These are phyloP conservation scores for Chrysophaeum taylorii DNA, from an alignment of 352 stramenopile species.

Conservation along the genomic window DNA sequence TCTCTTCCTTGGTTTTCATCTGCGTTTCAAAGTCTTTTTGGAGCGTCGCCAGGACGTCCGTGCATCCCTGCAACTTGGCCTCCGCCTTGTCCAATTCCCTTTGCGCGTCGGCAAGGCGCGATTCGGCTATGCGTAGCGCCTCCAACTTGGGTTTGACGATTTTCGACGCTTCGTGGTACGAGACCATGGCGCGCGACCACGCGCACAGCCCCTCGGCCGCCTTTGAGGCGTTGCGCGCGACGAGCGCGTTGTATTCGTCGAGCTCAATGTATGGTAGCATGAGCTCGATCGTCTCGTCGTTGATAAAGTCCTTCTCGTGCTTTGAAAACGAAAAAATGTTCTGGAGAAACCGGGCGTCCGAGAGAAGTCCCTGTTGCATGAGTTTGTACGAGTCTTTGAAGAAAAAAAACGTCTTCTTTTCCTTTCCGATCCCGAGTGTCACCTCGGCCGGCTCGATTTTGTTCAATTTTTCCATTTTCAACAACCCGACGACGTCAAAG, in stretches of 20 bases:
- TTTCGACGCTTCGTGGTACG: constrained; percentile 78
- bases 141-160: constrained; percentile 83
- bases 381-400: constrained; percentile 68
- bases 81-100: constrained; percentile 42
- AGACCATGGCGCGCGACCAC: constrained; percentile 74
- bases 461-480: constrained; percentile 67
- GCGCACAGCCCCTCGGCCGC: constrained; percentile 73
- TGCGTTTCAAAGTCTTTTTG: constrained; percentile 72
- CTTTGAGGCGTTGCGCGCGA: constrained; percentile 71
- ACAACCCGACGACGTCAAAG: constrained; percentile 72
- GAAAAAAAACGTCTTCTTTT: constrained; percentile 70
- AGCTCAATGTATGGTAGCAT: constrained; percentile 74
- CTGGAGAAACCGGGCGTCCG: constrained; percentile 66
- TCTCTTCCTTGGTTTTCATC: constrained; percentile 66
- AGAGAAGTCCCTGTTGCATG: constrained; percentile 65
- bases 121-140: constrained; percentile 68
- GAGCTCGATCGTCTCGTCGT: constrained; percentile 80
- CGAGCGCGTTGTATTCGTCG: constrained; percentile 57
- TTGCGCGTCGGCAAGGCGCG: constrained; percentile 66
- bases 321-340: constrained; percentile 78
- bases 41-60: constrained; percentile 36
- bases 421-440: constrained; percentile 56
- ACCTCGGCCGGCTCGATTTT: constrained; percentile 61
- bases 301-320: constrained; percentile 77
- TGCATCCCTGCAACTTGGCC: constrained; percentile 30